Percentiles rank a stretch among this genome's conserved stretches.
phyloP scores from a whole-genome alignment of 2,329 filamentous ascomycete species.

The Fusarium anguioides region DNA sequence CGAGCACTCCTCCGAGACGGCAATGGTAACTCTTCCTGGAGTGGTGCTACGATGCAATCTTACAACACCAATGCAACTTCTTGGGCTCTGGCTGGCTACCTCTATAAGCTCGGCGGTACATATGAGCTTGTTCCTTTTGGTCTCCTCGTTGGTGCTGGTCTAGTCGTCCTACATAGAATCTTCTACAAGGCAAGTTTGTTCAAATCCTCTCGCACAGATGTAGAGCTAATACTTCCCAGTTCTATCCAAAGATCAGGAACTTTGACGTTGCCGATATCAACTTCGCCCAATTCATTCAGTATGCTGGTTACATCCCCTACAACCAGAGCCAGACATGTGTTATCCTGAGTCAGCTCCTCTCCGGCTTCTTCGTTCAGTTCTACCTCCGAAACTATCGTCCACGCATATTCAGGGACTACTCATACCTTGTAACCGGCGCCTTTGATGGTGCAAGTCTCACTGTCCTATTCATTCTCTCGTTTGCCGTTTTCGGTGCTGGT shows the following conservation, averaged over 20 bases:
- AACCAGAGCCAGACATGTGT: slow-evolving; percentile 67
- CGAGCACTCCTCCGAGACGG: slow-evolving; percentile 58
- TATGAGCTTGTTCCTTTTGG: slow-evolving; percentile 64
- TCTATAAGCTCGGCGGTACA: slow-evolving; percentile 58
- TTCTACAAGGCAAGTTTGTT: slow-evolving; percentile 52
- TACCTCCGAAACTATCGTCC: slow-evolving; percentile 65
- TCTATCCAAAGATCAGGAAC: slow-evolving; percentile 58
- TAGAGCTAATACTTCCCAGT: slow-evolving; percentile 46
- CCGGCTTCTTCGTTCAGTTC: slow-evolving; percentile 62
- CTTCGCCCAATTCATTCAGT: slow-evolving; percentile 65
- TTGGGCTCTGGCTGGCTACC: slow-evolving; percentile 64
- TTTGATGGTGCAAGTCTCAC: slow-evolving; percentile 62
- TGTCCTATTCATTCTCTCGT: slow-evolving; percentile 64
- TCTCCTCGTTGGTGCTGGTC: slow-evolving; percentile 58
- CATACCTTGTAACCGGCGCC: slow-evolving; percentile 63
- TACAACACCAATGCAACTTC: slow-evolving; percentile 61
- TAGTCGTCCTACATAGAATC: slow-evolving; percentile 58
- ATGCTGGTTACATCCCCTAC: slow-evolving; percentile 65
- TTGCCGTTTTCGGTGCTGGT: slow-evolving; percentile 66
- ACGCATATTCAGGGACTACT: slow-evolving; percentile 64
- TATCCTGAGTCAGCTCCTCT: slow-evolving; percentile 57
- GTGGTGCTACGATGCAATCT: slow-evolving; percentile 61
- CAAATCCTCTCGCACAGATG: background rate
- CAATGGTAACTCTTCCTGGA: slow-evolving; percentile 64
- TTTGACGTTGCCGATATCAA: slow-evolving; percentile 60